A percentile compares a stretch with the other conserved stretches of the same genome.
Conservation (phyloP, 2,329 filamentous ascomycete genomes). For the Fusarium sp. region DNA sequence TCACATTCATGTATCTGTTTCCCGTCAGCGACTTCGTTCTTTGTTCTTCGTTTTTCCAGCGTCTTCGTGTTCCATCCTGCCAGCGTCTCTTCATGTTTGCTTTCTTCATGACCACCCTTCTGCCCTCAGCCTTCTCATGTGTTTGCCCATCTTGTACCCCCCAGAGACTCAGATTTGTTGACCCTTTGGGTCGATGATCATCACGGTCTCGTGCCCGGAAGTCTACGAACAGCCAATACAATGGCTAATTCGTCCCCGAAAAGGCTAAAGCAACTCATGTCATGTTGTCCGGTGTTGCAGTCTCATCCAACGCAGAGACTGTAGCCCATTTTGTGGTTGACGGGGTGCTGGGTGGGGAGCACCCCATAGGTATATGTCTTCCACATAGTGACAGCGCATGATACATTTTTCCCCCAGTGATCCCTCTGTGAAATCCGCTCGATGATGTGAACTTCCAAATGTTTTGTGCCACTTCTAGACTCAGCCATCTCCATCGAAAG, state of each 20-base stretch:
- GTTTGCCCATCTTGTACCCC: constrained; percentile 4
- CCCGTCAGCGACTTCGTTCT: background rate
- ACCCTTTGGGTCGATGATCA: constrained; percentile 20
- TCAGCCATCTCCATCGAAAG: constrained; percentile 1
- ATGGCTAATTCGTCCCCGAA: background rate
- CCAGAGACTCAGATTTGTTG: constrained; percentile 20
- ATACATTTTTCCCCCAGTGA: constrained; percentile 12
- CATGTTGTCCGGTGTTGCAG: background rate
- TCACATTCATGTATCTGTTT: constrained; percentile 2
- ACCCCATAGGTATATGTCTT: background rate
- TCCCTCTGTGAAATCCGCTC: background rate
- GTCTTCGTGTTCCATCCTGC: background rate
- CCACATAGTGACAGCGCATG: constrained; percentile 4
- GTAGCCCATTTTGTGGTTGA: background rate
- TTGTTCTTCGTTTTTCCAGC: background rate
- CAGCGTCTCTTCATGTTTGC: background rate
- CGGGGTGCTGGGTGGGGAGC: background rate
- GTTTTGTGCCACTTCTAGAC: constrained; percentile 7
- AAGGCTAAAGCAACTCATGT: constrained; percentile 8
- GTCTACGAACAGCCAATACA: background rate
- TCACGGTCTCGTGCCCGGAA: constrained; percentile 9
- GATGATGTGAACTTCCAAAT: constrained; percentile 1
- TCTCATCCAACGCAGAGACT: background rate
- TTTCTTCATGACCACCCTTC: background rate
- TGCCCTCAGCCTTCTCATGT: constrained; percentile 19